phyloP scores from a whole-genome alignment of 1,284 basidiomycete species.

The Ustilago lituana region DNA sequence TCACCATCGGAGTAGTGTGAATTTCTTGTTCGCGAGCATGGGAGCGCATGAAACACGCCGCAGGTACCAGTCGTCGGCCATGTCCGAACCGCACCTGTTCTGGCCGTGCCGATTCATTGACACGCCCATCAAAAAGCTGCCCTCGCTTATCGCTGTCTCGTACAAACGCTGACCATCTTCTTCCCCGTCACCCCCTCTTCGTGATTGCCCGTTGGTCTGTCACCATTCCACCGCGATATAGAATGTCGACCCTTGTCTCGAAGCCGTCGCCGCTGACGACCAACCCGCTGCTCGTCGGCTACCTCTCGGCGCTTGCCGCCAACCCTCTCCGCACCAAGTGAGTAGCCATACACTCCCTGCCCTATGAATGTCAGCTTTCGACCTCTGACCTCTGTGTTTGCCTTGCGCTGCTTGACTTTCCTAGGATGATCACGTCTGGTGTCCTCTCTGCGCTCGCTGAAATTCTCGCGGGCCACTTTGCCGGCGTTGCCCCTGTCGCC shows the following conservation, averaged over 20 bases:
- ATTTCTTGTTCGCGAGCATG: too few species aligned
- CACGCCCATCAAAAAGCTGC: too few species aligned
- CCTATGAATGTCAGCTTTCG: background rate
- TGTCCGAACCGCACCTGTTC: background rate
- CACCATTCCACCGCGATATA: background rate
- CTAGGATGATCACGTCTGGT: constrained; percentile 54
- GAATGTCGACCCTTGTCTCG: constrained; percentile 40
- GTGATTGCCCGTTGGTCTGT: background rate
- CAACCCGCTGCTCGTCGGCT: constrained; percentile 48
- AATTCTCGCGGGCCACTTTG: constrained; percentile 55
- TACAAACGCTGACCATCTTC: too few species aligned
- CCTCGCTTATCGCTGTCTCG: too few species aligned
- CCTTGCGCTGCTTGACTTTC: too few species aligned
- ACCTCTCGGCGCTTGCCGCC: constrained; percentile 52
- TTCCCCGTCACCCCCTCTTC: background rate
- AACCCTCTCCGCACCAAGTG: constrained; percentile 60
- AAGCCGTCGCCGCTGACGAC: constrained; percentile 43
- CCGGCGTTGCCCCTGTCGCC: constrained; percentile 45
- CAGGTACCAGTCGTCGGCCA: too few species aligned
- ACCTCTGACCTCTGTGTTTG: too few species aligned
- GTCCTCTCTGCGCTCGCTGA: constrained; percentile 55
- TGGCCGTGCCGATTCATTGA: background rate
- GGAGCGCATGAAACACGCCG: too few species aligned
- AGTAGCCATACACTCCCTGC: background rate
- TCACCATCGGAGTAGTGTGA: too few species aligned